phyloP scores from a whole-genome alignment of 768 basidiomycete genomes.

The Saitozyma podzolica region DNA sequence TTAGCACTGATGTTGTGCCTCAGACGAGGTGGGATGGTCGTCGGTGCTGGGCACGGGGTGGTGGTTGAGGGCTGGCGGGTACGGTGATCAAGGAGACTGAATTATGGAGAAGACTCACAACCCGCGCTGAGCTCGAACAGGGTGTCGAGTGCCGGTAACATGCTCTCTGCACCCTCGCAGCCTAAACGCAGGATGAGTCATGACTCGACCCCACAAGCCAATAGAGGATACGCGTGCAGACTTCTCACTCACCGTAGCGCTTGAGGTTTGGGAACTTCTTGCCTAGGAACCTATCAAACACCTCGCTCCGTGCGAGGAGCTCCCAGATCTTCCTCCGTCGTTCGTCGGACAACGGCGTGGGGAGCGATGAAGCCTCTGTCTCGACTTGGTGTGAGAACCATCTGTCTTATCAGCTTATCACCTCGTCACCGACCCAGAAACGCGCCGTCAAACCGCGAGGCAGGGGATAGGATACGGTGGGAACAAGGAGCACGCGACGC shows the following conservation, averaged over 20 bases:
- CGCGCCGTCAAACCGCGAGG: too few species aligned
- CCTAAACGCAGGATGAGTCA: slow-evolving; percentile 51
- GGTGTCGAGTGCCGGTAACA: slow-evolving; percentile 81
- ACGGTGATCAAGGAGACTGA: neutral
- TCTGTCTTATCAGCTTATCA: slow-evolving; percentile 12
- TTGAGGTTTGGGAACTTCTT: slow-evolving; percentile 75
- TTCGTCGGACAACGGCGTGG: slow-evolving; percentile 5
- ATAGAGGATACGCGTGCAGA: slow-evolving; percentile 36
- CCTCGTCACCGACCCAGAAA: neutral
- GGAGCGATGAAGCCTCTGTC: slow-evolving; percentile 51
- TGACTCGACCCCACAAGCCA: neutral
- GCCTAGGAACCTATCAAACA: slow-evolving; percentile 80
- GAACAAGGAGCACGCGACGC: neutral
- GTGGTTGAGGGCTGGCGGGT: too few species aligned
- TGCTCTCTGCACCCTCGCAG: slow-evolving; percentile 88
- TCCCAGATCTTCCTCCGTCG: slow-evolving; percentile 54
- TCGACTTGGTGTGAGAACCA: slow-evolving; percentile 90
- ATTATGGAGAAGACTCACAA: slow-evolving; percentile 52
- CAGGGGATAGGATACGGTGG: too few species aligned
- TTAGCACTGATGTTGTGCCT: neutral
- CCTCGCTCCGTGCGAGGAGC: slow-evolving; percentile 73
- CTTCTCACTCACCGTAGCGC: slow-evolving; percentile 45
- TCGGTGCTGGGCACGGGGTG: neutral
- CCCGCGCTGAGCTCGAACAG: slow-evolving; percentile 69
- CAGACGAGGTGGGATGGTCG: neutral